Conservation (phyloP, 345 rosid genomes). For the Trapa bicornis region DNA sequence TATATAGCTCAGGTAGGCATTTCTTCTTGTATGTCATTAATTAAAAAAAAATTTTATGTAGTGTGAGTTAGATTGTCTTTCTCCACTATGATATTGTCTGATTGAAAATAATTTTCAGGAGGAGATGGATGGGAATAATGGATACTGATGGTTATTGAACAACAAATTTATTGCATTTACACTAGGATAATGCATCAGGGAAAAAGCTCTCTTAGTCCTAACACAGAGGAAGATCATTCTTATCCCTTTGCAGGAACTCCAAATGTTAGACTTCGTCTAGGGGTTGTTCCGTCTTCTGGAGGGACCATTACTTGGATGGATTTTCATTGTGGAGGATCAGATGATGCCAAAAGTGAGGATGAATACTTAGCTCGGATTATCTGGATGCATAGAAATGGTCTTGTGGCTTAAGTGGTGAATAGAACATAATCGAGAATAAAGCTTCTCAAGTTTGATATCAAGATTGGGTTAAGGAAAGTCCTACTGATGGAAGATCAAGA, state of each 20-base stretch:
- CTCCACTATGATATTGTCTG: too few relatives aligned
- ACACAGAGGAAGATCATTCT: conserved; percentile 87
- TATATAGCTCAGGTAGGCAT: conserved; percentile 86
- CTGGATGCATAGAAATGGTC: conserved; percentile 74
- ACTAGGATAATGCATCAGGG: conserved; percentile 96
- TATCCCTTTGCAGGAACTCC: conserved; percentile 93
- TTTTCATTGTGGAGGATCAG: conserved; percentile 62
- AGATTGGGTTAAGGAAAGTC: conserved; percentile 52
- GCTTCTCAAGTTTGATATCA: conserved; percentile 55
- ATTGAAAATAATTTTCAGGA: conserved; percentile 33
- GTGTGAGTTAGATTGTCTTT: neutral
- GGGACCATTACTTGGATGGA: conserved; percentile 79
- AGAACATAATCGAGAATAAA: conserved; percentile 61
- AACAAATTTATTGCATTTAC: conserved; percentile 75
- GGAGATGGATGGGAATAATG: conserved; percentile 93
- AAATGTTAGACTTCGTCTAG: conserved; percentile 75
- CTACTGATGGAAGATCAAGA: conserved; percentile 54
- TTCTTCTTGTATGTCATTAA: conserved; percentile 3
- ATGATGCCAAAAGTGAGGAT: conserved; percentile 30
- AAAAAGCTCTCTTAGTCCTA: conserved; percentile 57
- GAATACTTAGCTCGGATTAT: conserved; percentile 80
- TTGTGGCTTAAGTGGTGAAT: conserved; percentile 59
- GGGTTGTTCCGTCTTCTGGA: conserved; percentile 66
- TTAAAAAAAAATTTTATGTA: neutral
- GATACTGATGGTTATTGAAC: conserved; percentile 98